Base-by-base conservation (phyloP, 306 rosid species). In the Quercus gilva region DNA sequence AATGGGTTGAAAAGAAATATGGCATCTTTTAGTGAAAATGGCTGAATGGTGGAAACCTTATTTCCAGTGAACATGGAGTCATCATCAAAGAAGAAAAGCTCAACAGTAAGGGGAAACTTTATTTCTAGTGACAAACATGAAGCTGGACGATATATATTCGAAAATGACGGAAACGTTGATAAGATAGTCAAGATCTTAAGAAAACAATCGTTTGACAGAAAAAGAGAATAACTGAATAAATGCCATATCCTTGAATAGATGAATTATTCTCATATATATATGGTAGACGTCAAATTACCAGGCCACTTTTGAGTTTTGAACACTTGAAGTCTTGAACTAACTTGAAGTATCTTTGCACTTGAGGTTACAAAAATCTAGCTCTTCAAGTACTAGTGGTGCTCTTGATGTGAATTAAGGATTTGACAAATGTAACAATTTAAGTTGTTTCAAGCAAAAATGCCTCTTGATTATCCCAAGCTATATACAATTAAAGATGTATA, bases 41-140 rank as follows among this genome's bases (percentile, higher is more conserved):
- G n/a, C n/a, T n/a, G n/a, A n/a, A n/a, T n/a, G n/a, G n/a, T n/a
- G n/a, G n/a, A n/a, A n/a, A n/a, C n/a, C n/a, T n/a, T n/a, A n/a
- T n/a, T n/a, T n/a, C n/a, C n/a, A n/a, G 92, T 85, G 91, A 92
- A 57, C 91, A 88, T 61, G 91, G 92, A 79, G 28, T 85, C 68
- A 78, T 94, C 78, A 35, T 79, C n/a, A 82, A 83, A 84, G 86
- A 91, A 75, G 35, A 5, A 23, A n/a, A n/a, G n/a, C n/a, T n/a
- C n/a, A n/a, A n/a, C n/a, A n/a, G n/a, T n/a, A n/a, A n/a, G n/a
- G n/a, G 35, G 35, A 31, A 31, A n/a, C n/a, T n/a, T n/a, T n/a
- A 6, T 31, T 33, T 88, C 88, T 53, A 74, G 85, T 33, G 81
- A 70, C 72, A 85, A 85, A 79, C 83, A 83, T 76, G 86, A 76